Conservation (phyloP, 257 asterid species). For the Catharanthus roseus region DNA sequence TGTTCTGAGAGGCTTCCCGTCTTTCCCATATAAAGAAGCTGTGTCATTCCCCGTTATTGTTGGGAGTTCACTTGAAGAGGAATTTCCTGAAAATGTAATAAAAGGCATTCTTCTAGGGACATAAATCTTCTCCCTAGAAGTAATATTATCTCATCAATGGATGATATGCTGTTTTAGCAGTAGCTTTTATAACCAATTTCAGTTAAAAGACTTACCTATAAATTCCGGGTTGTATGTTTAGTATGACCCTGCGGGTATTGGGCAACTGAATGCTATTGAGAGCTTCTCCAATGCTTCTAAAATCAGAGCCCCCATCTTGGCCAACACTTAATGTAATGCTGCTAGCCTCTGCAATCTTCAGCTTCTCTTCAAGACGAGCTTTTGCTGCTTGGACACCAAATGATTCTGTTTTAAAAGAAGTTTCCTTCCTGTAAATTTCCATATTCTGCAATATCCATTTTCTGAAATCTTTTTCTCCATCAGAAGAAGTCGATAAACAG, state of each 20-base stretch:
- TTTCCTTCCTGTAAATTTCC: slow-evolving; percentile 23
- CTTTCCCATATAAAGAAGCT: slow-evolving; percentile 41
- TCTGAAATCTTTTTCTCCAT: slow-evolving; percentile 10
- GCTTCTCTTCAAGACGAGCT: slow-evolving; percentile 23
- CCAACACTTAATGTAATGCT: slow-evolving; percentile 33
- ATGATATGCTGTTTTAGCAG: not conserved
- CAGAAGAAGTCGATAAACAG: not conserved
- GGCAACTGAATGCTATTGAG: slow-evolving; percentile 42
- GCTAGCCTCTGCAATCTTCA: slow-evolving; percentile 30
- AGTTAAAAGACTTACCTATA: slow-evolving; percentile 38
- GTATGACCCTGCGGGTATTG: slow-evolving; percentile 41
- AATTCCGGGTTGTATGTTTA: slow-evolving; percentile 55
- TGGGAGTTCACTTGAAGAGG: slow-evolving; percentile 43
- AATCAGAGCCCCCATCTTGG: slow-evolving; percentile 47
- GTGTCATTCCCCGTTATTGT: slow-evolving; percentile 37
- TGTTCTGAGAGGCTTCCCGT: slow-evolving; percentile 39
- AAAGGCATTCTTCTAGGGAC: slow-evolving; percentile 35
- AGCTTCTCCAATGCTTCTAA: slow-evolving; percentile 57
- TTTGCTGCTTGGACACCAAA: not conserved
- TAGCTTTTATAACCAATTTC: not conserved
- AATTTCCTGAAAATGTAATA: slow-evolving; percentile 61
- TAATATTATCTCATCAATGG: not conserved
- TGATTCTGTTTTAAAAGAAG: not conserved
- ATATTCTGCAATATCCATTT: slow-evolving; percentile 42
- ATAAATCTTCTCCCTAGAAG: slow-evolving; percentile 41